Evolutionary conservation across 768 basidiomycete genomes (phyloP).

Genomic region (Obba rivulosa): DNA sequence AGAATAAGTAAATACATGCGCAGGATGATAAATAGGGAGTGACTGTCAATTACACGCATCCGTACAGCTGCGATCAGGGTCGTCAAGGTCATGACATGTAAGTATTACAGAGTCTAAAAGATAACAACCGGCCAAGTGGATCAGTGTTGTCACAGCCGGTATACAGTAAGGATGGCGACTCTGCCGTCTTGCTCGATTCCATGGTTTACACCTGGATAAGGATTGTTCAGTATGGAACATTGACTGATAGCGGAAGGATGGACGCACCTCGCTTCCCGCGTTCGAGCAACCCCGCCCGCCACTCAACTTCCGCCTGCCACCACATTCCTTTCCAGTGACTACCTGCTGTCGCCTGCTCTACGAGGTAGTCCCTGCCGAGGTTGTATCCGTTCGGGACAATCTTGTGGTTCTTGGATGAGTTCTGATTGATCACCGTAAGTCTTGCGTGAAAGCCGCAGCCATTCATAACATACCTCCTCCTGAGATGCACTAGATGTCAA

Average conservation of each 20-base stretch:
- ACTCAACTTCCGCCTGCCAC: conserved; percentile 78
- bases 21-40: too few relatives aligned
- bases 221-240: background rate
- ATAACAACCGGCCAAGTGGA: too few relatives aligned
- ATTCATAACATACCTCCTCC: conserved; percentile 42
- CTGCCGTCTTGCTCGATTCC: conserved; percentile 77
- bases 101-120: too few relatives aligned
- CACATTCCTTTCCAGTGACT: conserved; percentile 56
- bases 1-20: too few relatives aligned
- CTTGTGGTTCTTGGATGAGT: conserved; percentile 61
- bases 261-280: conserved; percentile 61
- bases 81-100: too few relatives aligned
- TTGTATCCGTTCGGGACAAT: conserved; percentile 81
- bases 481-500: conserved; percentile 54
- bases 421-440: conserved; percentile 20
- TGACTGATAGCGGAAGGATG: background rate
- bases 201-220: conserved; percentile 66
- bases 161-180: conserved; percentile 72
- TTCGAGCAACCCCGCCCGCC: conserved; percentile 63
- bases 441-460: background rate
- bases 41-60: too few relatives aligned
- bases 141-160: conserved; percentile 30
- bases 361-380: conserved; percentile 73
- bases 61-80: too few relatives aligned
- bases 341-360: conserved; percentile 57